These are phyloP conservation scores for Lodderomyces oxycetoniae DNA, from an alignment of 1,139 yeast species.

Conservation along the genomic window DNA sequence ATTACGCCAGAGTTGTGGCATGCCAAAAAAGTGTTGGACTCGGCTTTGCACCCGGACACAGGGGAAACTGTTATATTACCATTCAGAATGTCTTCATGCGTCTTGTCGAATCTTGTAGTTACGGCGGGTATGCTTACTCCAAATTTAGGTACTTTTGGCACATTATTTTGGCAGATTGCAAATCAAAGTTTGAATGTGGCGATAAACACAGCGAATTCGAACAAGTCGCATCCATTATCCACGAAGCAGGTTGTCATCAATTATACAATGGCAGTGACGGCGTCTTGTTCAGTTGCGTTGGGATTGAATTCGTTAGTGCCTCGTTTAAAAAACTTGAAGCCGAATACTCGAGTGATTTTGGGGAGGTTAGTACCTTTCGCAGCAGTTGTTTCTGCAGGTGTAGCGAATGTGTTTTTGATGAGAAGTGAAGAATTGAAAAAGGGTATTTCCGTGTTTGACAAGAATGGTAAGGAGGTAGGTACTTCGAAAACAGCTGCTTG, in stretches of 20 bases:
- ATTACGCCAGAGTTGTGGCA: slow-evolving; percentile 86
- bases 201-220: slow-evolving; percentile 91
- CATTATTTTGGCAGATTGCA: slow-evolving; percentile 95
- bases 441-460: slow-evolving; percentile 71
- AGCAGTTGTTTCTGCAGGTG: slow-evolving; percentile 95
- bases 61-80: slow-evolving; percentile 91
- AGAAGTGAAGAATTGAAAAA: slow-evolving; percentile 88
- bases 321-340: slow-evolving; percentile 59
- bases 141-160: slow-evolving; percentile 81
- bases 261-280: slow-evolving; percentile 84
- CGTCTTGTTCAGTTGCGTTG: slow-evolving; percentile 91
- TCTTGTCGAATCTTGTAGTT: slow-evolving; percentile 85
- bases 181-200: slow-evolving; percentile 96
- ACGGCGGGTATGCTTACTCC: slow-evolving; percentile 98
- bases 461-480: slow-evolving; percentile 68
- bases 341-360: slow-evolving; percentile 64
- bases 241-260: slow-evolving; percentile 71
- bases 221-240: slow-evolving; percentile 87
- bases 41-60: slow-evolving; percentile 91
- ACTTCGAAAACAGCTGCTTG: slow-evolving; percentile 80
- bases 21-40: slow-evolving; percentile 80
- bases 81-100: slow-evolving; percentile 95
- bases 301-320: slow-evolving; percentile 91
- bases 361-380: slow-evolving; percentile 94
- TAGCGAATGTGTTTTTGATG: slow-evolving; percentile 91